Percentiles rank a stretch among this genome's conserved stretches.
Evolutionary conservation across 495 filamentous ascomycete species (phyloP).

Genomic region (Penicillium tannophilum): DNA sequence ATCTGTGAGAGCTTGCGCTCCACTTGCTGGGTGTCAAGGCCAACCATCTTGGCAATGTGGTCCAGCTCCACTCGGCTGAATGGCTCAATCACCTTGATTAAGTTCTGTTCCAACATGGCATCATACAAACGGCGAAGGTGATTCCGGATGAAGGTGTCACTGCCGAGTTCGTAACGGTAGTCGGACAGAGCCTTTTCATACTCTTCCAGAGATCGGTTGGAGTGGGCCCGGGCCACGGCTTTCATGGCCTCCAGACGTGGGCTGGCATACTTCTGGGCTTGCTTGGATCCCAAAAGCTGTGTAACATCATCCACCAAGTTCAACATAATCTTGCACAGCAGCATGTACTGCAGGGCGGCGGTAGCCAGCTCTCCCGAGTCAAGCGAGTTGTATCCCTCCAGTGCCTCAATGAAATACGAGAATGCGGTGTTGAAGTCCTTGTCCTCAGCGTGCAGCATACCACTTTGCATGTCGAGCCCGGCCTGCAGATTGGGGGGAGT

Average conservation of each 20-base stretch:
- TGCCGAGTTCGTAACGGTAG: slow-evolving; percentile 89
- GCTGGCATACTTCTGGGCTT: slow-evolving; percentile 92
- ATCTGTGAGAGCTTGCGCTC: slow-evolving; percentile 98
- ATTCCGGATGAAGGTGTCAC: slow-evolving; percentile 91
- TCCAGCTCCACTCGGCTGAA: slow-evolving; percentile 96
- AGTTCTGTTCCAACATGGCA: slow-evolving; percentile 97
- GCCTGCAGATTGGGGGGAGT: slow-evolving; percentile 94
- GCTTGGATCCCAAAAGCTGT: slow-evolving; percentile 87
- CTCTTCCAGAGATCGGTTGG: slow-evolving; percentile 91
- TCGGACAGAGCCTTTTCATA: slow-evolving; percentile 89
- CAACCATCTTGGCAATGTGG: slow-evolving; percentile 96
- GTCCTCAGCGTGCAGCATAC: slow-evolving; percentile 97
- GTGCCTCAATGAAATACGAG: slow-evolving; percentile 98
- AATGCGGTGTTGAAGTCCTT: slow-evolving; percentile 97
- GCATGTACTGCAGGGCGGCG: slow-evolving; percentile 96
- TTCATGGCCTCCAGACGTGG: slow-evolving; percentile 98
- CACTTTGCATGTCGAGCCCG: slow-evolving; percentile 97
- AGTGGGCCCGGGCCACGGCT: slow-evolving; percentile 91
- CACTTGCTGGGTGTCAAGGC: slow-evolving; percentile 92
- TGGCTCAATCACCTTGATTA: slow-evolving; percentile 98
- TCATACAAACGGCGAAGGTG: slow-evolving; percentile 94
- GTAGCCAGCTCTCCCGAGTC: slow-evolving; percentile 85
- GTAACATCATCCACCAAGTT: slow-evolving; percentile 96
- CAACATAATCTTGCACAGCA: slow-evolving; percentile 99
- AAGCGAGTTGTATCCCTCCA: slow-evolving; percentile 94